Conservation (phyloP, 2,329 filamentous ascomycete genomes). For the Trichophyton mentagrophytes region DNA sequence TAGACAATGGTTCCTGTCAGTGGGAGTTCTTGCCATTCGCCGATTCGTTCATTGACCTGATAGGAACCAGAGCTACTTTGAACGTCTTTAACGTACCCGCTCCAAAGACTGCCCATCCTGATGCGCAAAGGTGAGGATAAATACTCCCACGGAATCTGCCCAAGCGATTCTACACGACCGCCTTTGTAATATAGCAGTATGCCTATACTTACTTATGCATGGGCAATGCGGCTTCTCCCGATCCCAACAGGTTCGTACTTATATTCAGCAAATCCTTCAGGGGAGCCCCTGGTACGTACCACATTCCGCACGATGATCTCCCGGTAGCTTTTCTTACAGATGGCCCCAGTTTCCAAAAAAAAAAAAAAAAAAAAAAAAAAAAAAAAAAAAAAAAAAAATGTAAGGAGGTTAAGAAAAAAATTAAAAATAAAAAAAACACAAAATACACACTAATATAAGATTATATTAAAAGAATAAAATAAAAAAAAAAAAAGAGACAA, state of each 20-base stretch:
- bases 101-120: background rate
- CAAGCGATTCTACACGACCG: background rate
- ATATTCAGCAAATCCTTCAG: background rate
- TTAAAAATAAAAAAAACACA: too few species aligned
- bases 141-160: background rate
- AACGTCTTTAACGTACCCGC: background rate
- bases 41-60: background rate
- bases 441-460: too few species aligned
- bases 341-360: too few species aligned
- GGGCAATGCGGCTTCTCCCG: background rate
- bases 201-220: background rate
- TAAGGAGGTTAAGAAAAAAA: too few species aligned
- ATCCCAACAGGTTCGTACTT: background rate
- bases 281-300: background rate
- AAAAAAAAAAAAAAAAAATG: too few species aligned
- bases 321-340: too few species aligned
- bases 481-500: too few species aligned
- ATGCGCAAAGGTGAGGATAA: background rate
- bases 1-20: too few species aligned
- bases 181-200: background rate
- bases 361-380: too few species aligned
- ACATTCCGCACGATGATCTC: background rate
- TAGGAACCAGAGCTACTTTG: background rate
- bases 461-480: too few species aligned
- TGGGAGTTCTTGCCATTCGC: background rate